These are phyloP conservation scores for Pleurotus ostreatus DNA, from an alignment of 768 basidiomycete genomes.

Conservation along the genomic window DNA sequence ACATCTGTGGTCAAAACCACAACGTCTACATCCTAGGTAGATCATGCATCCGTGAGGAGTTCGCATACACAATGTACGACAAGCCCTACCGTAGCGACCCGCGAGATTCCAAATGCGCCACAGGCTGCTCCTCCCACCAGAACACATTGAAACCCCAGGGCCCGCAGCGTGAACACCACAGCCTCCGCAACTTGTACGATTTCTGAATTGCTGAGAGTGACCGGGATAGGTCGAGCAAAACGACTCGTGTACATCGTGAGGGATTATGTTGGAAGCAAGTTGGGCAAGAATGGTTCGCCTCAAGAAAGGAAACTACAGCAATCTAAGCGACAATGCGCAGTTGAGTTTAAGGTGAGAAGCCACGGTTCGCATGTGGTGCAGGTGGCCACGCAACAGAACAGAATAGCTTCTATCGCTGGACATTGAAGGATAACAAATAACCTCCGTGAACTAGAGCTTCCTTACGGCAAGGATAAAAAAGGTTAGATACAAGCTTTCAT, in stretches of 20 bases:
- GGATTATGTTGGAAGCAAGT: not conserved
- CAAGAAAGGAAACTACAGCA: too few species aligned
- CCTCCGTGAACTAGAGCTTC: too few species aligned
- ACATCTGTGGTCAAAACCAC: conserved; percentile 24
- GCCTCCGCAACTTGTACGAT: not conserved
- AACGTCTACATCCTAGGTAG: conserved; percentile 31
- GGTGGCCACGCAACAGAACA: too few species aligned
- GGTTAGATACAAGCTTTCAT: too few species aligned
- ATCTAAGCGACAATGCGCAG: too few species aligned
- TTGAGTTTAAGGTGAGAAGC: too few species aligned
- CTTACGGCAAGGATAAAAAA: too few species aligned
- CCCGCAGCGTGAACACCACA: not conserved
- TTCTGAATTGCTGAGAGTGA: not conserved
- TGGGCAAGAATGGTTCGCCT: too few species aligned
- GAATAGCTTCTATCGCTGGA: too few species aligned
- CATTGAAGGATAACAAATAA: too few species aligned
- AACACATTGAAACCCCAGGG: not conserved
- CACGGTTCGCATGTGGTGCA: too few species aligned
- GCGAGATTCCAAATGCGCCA: not conserved
- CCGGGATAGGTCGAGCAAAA: not conserved
- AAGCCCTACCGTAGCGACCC: not conserved
- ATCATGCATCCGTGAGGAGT: not conserved
- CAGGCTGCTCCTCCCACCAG: conserved; percentile 1
- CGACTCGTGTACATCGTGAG: not conserved
- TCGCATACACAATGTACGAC: not conserved